A percentile compares a stretch with the other conserved stretches of the same genome.
Evolutionary conservation across 495 filamentous ascomycete genomes (phyloP).

Genomic region (Talaromyces adpressus): DNA sequence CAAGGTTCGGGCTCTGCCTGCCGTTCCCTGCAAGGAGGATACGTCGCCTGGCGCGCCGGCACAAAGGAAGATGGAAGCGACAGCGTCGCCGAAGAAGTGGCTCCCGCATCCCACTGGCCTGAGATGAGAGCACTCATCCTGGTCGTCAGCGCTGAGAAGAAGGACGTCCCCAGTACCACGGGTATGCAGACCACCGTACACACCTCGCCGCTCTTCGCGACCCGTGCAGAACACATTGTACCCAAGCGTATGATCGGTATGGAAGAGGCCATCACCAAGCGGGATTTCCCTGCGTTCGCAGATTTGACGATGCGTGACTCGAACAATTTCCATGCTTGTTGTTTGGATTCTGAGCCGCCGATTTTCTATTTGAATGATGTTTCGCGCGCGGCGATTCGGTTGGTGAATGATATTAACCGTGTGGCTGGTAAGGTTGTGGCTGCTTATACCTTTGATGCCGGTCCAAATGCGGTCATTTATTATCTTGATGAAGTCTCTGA

Average conservation of each 20-base stretch:
- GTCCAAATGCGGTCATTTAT: slow-evolving; percentile 95
- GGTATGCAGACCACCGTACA: slow-evolving; percentile 96
- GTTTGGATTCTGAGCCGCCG: slow-evolving; percentile 88
- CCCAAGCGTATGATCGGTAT: slow-evolving; percentile 80
- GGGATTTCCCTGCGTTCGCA: slow-evolving; percentile 82
- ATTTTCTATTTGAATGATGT: slow-evolving; percentile 99
- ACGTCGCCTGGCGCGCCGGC: slow-evolving; percentile 88
- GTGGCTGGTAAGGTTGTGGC: slow-evolving; percentile 65
- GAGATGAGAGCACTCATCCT: slow-evolving; percentile 87
- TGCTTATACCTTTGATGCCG: slow-evolving; percentile 97
- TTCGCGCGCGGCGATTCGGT: slow-evolving; percentile 71
- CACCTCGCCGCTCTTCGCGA: slow-evolving; percentile 74
- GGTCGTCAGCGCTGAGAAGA: slow-evolving; percentile 87
- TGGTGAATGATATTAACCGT: slow-evolving; percentile 82
- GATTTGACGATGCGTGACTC: slow-evolving; percentile 91
- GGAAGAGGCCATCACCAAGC: slow-evolving; percentile 66
- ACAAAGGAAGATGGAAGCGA: slow-evolving; percentile 67
- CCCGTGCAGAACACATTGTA: slow-evolving; percentile 65
- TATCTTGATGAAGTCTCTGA: slow-evolving; percentile 72
- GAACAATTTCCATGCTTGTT: slow-evolving; percentile 93
- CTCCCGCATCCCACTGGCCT: slow-evolving; percentile 83
- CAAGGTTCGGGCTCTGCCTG: slow-evolving; percentile 95
- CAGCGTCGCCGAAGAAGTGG: slow-evolving; percentile 77
- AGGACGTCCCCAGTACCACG: slow-evolving; percentile 81
- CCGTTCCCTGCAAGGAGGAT: slow-evolving; percentile 84